Conservation (phyloP, 2,329 filamentous ascomycete genomes). For the Fusarium sp. region DNA sequence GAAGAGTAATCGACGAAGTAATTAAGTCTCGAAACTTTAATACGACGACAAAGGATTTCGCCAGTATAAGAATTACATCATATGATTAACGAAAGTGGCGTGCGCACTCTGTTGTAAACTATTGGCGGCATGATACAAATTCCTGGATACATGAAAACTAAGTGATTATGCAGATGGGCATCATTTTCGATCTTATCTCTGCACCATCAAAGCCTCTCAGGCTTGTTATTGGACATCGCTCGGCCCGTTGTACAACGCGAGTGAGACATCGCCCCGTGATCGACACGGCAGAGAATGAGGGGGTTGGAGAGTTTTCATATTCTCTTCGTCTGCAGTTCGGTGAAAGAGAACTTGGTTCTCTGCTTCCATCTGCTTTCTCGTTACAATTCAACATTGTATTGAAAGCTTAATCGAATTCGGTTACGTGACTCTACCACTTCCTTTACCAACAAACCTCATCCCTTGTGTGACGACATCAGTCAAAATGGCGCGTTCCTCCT, state of each 20-base stretch:
- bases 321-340: not conserved
- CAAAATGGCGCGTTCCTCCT: constrained; percentile 4
- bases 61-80: too few species aligned
- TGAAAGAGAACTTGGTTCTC: not conserved
- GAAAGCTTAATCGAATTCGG: too few species aligned
- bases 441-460: too few species aligned
- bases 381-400: rapidly evolving
- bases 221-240: not conserved
- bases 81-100: too few species aligned
- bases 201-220: not conserved
- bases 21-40: too few species aligned
- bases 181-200: not conserved
- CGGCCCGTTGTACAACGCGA: not conserved
- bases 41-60: too few species aligned
- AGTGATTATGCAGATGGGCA: not conserved
- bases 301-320: not conserved
- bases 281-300: constrained; percentile 1
- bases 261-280: constrained; percentile 21
- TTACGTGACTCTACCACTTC: too few species aligned
- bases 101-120: too few species aligned
- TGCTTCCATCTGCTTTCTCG: rapidly evolving
- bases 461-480: not conserved
- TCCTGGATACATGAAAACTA: too few species aligned
- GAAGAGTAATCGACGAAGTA: too few species aligned
- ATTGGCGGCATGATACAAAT: too few species aligned